These are phyloP conservation scores for Plasmodium berghei DNA, from an alignment of 169 alveolate species.

Conservation along the genomic window DNA sequence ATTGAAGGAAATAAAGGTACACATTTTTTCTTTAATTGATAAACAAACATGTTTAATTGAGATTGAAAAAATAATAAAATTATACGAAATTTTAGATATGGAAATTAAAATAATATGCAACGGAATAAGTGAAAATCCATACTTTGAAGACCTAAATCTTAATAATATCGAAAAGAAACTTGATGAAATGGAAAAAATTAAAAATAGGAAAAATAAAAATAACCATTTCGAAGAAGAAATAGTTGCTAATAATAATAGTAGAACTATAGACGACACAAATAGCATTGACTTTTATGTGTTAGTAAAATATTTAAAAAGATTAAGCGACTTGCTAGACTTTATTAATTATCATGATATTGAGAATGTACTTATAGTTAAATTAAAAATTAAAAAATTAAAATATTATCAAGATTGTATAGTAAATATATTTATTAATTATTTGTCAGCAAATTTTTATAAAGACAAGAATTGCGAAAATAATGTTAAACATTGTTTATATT, in stretches of 20 bases:
- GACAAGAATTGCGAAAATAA: constrained; percentile 28
- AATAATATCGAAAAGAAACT: constrained; percentile 1
- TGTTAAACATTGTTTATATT: constrained; percentile 29
- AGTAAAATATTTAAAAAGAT: constrained; percentile 24
- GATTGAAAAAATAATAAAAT: constrained; percentile 42
- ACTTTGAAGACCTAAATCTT: constrained; percentile 7
- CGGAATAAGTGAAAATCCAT: constrained; percentile 16
- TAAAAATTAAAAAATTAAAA: constrained; percentile 20
- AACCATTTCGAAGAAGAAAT: neutral
- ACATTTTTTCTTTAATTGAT: constrained; percentile 29
- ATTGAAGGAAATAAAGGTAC: constrained; percentile 13
- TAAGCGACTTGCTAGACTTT: constrained; percentile 15
- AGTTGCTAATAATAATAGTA: neutral
- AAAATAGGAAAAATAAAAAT: neutral
- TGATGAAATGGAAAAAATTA: neutral
- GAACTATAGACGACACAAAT: neutral
- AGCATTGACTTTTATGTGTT: constrained; percentile 7
- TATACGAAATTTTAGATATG: constrained; percentile 26
- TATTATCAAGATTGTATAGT: constrained; percentile 24
- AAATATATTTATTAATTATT: constrained; percentile 17
- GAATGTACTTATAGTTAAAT: constrained; percentile 28
- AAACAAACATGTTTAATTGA: constrained; percentile 65
- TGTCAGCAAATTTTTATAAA: constrained; percentile 31
- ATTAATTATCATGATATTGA: constrained; percentile 25
- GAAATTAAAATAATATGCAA: constrained; percentile 31